These are phyloP conservation scores for Periconia sp. DNA, from an alignment of 2,329 filamentous ascomycete genomes.

Conservation along the genomic window DNA sequence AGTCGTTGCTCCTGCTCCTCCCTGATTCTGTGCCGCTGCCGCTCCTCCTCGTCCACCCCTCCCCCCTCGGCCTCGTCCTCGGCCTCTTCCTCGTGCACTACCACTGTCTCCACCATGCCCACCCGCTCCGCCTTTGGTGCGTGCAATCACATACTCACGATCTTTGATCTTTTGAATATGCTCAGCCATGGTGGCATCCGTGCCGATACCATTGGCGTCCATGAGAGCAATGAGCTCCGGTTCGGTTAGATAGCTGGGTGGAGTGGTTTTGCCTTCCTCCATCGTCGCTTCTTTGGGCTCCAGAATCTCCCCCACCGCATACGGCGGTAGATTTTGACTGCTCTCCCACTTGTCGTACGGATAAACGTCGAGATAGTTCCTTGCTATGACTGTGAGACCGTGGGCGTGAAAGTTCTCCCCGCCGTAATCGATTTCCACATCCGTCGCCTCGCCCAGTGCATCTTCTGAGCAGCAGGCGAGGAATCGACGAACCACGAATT, in stretches of 20 bases:
- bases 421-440: constrained; percentile 82
- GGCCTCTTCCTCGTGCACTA: constrained; percentile 49
- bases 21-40: constrained; percentile 45
- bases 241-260: constrained; percentile 87
- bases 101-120: constrained; percentile 44
- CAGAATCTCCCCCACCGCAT: constrained; percentile 77
- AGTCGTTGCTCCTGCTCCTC: constrained; percentile 40
- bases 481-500: constrained; percentile 89
- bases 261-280: constrained; percentile 83
- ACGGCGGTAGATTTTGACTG: constrained; percentile 77
- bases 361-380: constrained; percentile 94
- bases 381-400: constrained; percentile 80
- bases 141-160: constrained; percentile 77
- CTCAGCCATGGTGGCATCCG: constrained; percentile 98
- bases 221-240: constrained; percentile 94
- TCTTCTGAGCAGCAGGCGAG: constrained; percentile 95
- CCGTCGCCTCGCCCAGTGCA: constrained; percentile 81
- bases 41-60: constrained; percentile 53
- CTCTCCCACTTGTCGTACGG: constrained; percentile 96
- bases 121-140: constrained; percentile 48
- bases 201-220: constrained; percentile 98
- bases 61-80: constrained; percentile 33
- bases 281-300: constrained; percentile 87
- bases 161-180: constrained; percentile 96
- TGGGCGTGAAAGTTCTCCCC: constrained; percentile 79